Percentiles rank a stretch among this genome's conserved stretches.
Conservation (phyloP, 2,329 filamentous ascomycete species). For the Exophiala sideris region DNA sequence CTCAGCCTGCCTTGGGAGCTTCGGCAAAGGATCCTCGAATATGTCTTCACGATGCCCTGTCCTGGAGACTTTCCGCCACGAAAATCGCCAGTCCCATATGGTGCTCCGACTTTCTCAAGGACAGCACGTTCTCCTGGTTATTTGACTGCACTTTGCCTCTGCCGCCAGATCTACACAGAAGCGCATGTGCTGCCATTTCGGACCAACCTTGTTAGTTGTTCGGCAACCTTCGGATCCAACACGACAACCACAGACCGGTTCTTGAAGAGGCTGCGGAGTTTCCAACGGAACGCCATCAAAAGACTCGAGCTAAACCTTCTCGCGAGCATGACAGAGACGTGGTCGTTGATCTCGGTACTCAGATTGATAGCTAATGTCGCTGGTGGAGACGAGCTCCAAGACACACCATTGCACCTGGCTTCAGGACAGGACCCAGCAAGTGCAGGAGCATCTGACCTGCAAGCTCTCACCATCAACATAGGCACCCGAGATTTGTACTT, state of each 20-base stretch:
- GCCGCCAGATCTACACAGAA: constrained; percentile 10
- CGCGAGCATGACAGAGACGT: constrained; percentile 7
- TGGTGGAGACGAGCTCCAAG: neutral
- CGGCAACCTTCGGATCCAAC: constrained; percentile 6
- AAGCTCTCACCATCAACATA: constrained; percentile 4
- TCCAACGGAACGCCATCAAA: constrained; percentile 4
- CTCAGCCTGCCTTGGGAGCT: constrained; percentile 11
- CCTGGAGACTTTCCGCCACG: constrained; percentile 1
- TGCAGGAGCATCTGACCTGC: neutral
- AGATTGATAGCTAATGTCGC: neutral
- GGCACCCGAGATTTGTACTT: constrained; percentile 11
- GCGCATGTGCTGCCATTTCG: constrained; percentile 10
- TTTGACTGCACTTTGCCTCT: neutral
- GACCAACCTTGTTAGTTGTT: constrained; percentile 2
- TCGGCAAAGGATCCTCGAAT: constrained; percentile 5
- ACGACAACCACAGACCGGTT: constrained; percentile 7
- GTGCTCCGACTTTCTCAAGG: neutral
- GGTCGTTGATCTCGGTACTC: constrained; percentile 6
- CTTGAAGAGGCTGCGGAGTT: neutral
- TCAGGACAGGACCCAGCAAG: too few relatives aligned
- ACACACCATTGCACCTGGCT: too few relatives aligned
- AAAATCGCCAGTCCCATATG: neutral
- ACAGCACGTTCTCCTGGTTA: neutral
- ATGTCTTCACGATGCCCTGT: neutral
- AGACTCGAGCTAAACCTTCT: constrained; percentile 7